Evolutionary conservation across 352 stramenopile genomes (phyloP).

Genomic region (Aphanomyces cochlioides): DNA sequence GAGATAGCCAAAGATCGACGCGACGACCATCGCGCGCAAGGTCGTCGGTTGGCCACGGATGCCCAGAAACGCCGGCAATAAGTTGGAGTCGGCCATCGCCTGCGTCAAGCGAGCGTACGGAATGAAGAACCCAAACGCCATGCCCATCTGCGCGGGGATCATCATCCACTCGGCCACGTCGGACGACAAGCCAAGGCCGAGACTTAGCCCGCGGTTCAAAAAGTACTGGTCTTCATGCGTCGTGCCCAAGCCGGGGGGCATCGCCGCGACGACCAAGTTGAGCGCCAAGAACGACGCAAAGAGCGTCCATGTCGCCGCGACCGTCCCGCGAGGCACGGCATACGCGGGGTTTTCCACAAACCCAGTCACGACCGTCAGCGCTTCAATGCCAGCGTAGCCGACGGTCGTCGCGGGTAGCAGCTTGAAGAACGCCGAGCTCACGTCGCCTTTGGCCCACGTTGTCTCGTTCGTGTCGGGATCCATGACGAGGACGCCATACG

Average conservation of each 20-base stretch:
- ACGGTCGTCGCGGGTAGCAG: background rate
- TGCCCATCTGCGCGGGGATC: slow-evolving; percentile 17
- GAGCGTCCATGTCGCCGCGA: slow-evolving; percentile 3
- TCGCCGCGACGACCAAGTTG: slow-evolving; percentile 3
- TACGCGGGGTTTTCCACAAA: background rate
- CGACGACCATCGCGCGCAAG: background rate
- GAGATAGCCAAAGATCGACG: slow-evolving; percentile 15
- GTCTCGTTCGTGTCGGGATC: slow-evolving; percentile 6
- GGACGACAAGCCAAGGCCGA: background rate
- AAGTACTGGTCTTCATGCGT: background rate
- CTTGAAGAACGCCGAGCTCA: background rate
- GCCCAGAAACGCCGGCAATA: background rate
- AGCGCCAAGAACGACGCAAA: slow-evolving; percentile 1
- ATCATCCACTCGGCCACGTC: slow-evolving; percentile 5
- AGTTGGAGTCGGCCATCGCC: slow-evolving; percentile 15
- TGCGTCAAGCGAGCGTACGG: background rate
- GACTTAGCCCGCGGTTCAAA: background rate
- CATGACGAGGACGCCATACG: background rate
- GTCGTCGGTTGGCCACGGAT: background rate
- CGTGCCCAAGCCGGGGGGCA: background rate
- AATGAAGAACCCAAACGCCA: slow-evolving; percentile 14
- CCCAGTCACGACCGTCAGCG: background rate
- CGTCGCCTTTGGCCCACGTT: background rate
- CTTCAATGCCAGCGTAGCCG: slow-evolving; percentile 12
- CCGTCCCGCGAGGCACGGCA: background rate